Evolutionary conservation across 495 filamentous ascomycete species (phyloP), one percentile per base, ranked within the genome.

Genomic region (Acidomyces sp.): DNA sequence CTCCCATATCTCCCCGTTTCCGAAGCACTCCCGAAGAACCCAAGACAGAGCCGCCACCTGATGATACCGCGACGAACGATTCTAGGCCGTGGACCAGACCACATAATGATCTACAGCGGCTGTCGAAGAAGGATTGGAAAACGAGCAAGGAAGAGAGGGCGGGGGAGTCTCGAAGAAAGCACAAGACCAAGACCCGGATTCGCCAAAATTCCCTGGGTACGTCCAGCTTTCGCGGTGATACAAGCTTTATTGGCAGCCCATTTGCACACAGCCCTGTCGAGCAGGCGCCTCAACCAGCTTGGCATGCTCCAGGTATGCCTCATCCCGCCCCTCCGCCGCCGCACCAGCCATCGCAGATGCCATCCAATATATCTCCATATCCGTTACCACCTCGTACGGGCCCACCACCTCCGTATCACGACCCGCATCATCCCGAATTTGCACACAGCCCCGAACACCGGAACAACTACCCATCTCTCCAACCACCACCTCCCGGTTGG

Each of bases 401-500:
- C 13, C 26, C 26, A 29, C 26, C 9, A 9, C 9, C 26, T 9
- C 26, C 26, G 26, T 6, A 33, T 24, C 19, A 16, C 11, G 9
- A 24, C 31, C 17, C 26, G 29, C n/a, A 33, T 6, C 16, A 15
- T 39, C 13, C 42, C 18, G 18, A 10, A 16, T 9, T 13, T 9
- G 26, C 26, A 34, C 39, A 43, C 6, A 6, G 13, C 29, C 34
- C 18, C 21, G n/a, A 39, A 4, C 42, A 46, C 18, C 48, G 43
- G 13, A 45, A 51, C 32, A 51, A 43, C 33, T 42, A 24, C 27
- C 38, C 46, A 23, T 33, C 45, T 6, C 39, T 15, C 26, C 17
- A 13, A 16, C 33, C 34, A 2, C 29, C 42, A 7, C 23, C 43
- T 21, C 9, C 16, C 4, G 9, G 9, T 17, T 19, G 10, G 13